A percentile compares a stretch with the other conserved stretches of the same genome.
phyloP scores from a whole-genome alignment of 305 asterid genomes.

The Fraxinus sp. region DNA sequence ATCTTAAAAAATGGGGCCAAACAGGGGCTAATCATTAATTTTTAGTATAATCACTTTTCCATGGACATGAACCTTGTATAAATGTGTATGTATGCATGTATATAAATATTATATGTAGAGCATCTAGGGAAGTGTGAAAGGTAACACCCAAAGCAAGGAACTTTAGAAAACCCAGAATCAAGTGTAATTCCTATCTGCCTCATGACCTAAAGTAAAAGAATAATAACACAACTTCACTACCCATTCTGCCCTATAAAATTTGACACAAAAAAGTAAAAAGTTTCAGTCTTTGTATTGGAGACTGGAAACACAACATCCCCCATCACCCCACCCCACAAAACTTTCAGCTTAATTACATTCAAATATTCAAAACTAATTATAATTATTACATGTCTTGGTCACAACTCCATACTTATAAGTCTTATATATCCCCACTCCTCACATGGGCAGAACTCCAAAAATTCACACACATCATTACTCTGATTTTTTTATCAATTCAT shows the following conservation, averaged over 20 bases:
- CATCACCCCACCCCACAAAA: background rate
- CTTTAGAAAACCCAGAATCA: slow-evolving; percentile 60
- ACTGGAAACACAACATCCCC: slow-evolving; percentile 61
- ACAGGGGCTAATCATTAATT: background rate
- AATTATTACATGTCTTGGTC: slow-evolving; percentile 58
- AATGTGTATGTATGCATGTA: background rate
- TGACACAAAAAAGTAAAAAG: slow-evolving; percentile 69
- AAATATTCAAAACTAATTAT: slow-evolving; percentile 12
- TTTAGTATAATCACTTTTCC: background rate
- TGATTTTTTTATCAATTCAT: slow-evolving; percentile 32
- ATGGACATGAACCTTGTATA: background rate
- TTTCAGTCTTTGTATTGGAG: slow-evolving; percentile 91
- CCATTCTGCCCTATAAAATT: slow-evolving; percentile 27
- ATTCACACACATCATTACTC: slow-evolving; percentile 32
- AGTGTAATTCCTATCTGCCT: slow-evolving; percentile 59
- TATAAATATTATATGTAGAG: slow-evolving; percentile 31
- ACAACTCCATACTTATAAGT: slow-evolving; percentile 56
- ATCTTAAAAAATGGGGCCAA: too few relatives aligned
- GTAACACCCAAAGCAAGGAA: slow-evolving; percentile 56
- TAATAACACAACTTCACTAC: slow-evolving; percentile 23
- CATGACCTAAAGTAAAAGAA: slow-evolving; percentile 43
- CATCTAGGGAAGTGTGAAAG: slow-evolving; percentile 87
- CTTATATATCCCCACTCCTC: slow-evolving; percentile 32
- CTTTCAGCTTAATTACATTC: background rate
- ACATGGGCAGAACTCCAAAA: slow-evolving; percentile 59